phyloP scores from a whole-genome alignment of 169 alveolate genomes.

The Plasmodium coatneyi region DNA sequence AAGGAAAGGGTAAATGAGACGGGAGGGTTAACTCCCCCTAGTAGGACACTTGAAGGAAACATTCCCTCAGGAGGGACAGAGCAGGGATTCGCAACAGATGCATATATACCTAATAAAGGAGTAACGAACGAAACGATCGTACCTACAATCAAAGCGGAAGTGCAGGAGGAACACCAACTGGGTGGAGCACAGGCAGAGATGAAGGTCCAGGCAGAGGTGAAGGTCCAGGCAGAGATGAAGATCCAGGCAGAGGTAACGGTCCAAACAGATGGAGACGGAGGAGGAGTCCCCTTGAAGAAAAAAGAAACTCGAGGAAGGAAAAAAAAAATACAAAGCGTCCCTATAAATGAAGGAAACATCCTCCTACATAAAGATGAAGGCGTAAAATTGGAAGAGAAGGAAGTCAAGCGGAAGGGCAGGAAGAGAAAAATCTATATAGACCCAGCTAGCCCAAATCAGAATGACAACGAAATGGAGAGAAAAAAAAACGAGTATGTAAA shows the following conservation, averaged over 20 bases:
- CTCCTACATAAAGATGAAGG: neutral
- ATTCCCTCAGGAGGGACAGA: neutral
- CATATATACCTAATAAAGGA: neutral
- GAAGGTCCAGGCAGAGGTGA: neutral
- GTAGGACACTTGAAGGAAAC: neutral
- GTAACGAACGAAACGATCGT: neutral
- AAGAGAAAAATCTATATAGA: conserved; percentile 38
- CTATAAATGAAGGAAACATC: neutral
- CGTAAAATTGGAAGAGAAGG: conserved; percentile 6
- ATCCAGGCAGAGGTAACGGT: too few species aligned
- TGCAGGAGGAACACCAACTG: neutral
- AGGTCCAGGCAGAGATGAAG: neutral
- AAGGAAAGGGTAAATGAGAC: too few species aligned
- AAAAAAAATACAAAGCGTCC: neutral
- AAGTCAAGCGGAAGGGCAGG: conserved; percentile 42
- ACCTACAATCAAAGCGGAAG: neutral
- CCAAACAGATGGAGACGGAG: neutral
- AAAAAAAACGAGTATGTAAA: conserved; percentile 30
- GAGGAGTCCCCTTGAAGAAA: conserved; percentile 1
- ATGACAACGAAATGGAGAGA: conserved; percentile 44
- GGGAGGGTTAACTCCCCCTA: neutral
- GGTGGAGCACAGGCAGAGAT: neutral
- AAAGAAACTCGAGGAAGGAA: conserved; percentile 34
- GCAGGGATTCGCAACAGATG: neutral
- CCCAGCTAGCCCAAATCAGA: neutral